Conservation (phyloP, 2,329 filamentous ascomycete species). For the Fusarium albidum region DNA sequence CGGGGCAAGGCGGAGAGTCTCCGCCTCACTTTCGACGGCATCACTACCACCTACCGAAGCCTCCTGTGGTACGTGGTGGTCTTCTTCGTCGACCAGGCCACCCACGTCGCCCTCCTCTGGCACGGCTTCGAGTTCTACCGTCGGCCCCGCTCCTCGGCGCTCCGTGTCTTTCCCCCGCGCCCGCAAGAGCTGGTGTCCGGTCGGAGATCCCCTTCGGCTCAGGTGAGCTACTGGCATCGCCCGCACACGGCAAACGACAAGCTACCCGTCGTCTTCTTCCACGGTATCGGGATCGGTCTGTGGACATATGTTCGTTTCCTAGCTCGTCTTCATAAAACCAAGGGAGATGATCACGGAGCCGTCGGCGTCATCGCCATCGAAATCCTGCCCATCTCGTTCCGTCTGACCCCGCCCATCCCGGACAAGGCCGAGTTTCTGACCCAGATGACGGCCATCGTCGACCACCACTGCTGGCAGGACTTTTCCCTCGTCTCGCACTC, state of each 20-base stretch:
- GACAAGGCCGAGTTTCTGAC: conserved; percentile 60
- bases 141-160: conserved; percentile 35
- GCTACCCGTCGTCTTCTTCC: conserved; percentile 71
- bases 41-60: conserved; percentile 68
- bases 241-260: conserved; percentile 60
- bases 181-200: conserved; percentile 57
- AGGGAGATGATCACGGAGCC: conserved; percentile 44
- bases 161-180: conserved; percentile 65
- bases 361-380: conserved; percentile 73
- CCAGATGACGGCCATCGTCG: conserved; percentile 65
- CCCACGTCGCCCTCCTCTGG: conserved; percentile 54
- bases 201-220: conserved; percentile 56
- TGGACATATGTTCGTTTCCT: conserved; percentile 69
- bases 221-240: conserved; percentile 71
- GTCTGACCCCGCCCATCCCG: conserved; percentile 64
- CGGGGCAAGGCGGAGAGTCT: conserved; percentile 64
- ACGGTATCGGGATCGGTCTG: conserved; percentile 75
- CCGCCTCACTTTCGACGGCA: conserved; percentile 71
- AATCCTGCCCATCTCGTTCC: conserved; percentile 70
- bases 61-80: conserved; percentile 70
- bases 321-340: conserved; percentile 53
- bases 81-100: conserved; percentile 62
- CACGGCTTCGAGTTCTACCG: conserved; percentile 63
- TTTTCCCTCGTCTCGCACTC: conserved; percentile 70
- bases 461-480: conserved; percentile 62